Evolutionary conservation across 305 asterid genomes (phyloP), one percentile per base, ranked within the genome.

Genomic region (Fraxinus nigra): DNA sequence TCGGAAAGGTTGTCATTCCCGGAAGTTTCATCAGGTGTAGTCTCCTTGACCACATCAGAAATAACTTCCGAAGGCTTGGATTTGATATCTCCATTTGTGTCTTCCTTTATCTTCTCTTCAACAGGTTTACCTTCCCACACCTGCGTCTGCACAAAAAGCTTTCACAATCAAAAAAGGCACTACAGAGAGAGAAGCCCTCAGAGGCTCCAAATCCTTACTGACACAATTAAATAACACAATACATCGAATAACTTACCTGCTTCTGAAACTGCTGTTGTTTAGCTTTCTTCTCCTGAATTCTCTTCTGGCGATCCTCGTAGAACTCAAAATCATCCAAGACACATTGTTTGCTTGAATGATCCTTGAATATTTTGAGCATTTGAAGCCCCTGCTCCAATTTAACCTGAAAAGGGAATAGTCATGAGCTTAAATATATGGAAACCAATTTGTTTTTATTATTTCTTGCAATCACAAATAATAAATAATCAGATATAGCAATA

Each of bases 281-380:
- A 51, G 84, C 82, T 43, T 84, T 84, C 78, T 84, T 84, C 37
- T 84, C 84, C 59, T 84, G 86, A 38, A 80, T 84, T 38, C 86
- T 84, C 83, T 87, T 92, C 87, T 92, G 91, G 10, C 97, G 91
- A 9, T 88, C 95, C 84, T 91, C 94, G 11, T 93, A 93, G 82
- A 90, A 91, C 32, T 90, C 93, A 40, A 92, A 92, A 81, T 92
- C 95, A 82, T 91, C 95, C 9, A 92, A 82, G 26, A 92, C 88
- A 54, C 89, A 93, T 65, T 89, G 91, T n/a, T 87, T 90, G 75
- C 88, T 85, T 3, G 83, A 75, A 76, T 90, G 89, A 30, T 87
- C 89, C 73, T 92, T 90, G 83, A 92, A 92, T 38, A 92, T 90
- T 73, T 86, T 90, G 70, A 92, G 77, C 86, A 92, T 40, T 73